Percentiles rank a stretch among this genome's conserved stretches.
phyloP scores from a whole-genome alignment of 2,329 filamentous ascomycete genomes.

The Cytospora piceae region DNA sequence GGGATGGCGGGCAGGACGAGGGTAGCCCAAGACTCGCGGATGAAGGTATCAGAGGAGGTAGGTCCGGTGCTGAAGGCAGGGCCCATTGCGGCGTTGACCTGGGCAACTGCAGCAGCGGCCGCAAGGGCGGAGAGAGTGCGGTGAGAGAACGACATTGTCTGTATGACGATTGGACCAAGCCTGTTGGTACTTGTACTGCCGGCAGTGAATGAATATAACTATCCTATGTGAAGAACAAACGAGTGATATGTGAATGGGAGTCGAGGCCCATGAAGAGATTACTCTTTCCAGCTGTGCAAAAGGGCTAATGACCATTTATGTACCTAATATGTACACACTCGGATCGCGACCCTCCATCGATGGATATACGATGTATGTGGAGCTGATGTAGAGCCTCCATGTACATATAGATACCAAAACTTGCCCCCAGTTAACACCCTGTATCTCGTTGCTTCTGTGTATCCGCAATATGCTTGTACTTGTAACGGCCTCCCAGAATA shows the following conservation, averaged over 20 bases:
- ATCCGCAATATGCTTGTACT: not conserved
- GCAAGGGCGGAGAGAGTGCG: slow-evolving; percentile 23
- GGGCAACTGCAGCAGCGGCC: slow-evolving; percentile 29
- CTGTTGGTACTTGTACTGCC: slow-evolving; percentile 23
- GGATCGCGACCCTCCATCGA: not conserved
- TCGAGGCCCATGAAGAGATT: not conserved
- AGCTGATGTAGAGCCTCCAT: not conserved
- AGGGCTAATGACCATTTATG: not conserved
- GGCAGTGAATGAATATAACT: slow-evolving; percentile 17
- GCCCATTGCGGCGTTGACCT: slow-evolving; percentile 39
- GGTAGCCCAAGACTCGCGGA: slow-evolving; percentile 48
- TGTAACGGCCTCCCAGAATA: not conserved
- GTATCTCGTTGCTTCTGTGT: not conserved
- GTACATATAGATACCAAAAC: not conserved
- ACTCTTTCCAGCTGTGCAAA: not conserved
- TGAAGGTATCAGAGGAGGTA: slow-evolving; percentile 44
- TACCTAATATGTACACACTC: not conserved
- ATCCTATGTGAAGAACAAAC: not conserved
- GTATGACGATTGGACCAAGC: not conserved
- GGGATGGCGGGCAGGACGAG: slow-evolving; percentile 46
- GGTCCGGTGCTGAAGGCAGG: slow-evolving; percentile 50
- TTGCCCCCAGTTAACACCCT: not conserved
- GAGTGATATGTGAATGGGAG: not conserved
- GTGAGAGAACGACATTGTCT: slow-evolving; percentile 20
- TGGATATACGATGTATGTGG: not conserved